A percentile compares a stretch with the other conserved stretches of the same genome.
These are phyloP conservation scores for Emydomyces testavorans DNA, from an alignment of 2,329 filamentous ascomycete genomes.

Conservation along the genomic window DNA sequence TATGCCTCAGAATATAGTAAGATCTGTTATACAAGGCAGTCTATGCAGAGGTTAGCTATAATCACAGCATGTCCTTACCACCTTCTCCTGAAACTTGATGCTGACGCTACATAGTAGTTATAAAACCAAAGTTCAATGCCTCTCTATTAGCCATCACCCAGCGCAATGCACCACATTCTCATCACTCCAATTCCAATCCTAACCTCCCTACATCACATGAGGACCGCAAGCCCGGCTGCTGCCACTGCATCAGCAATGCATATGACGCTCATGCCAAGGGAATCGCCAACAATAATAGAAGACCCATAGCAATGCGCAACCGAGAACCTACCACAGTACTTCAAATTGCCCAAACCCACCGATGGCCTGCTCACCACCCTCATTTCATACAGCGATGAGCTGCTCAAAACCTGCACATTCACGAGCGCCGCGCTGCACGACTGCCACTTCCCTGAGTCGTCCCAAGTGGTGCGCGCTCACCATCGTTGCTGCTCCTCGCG, in stretches of 20 bases:
- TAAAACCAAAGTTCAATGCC: too few species aligned
- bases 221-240: not conserved
- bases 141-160: too few species aligned
- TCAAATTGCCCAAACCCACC: not conserved
- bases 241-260: not conserved
- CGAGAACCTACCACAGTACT: slow-evolving; percentile 7
- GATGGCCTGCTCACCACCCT: not conserved
- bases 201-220: not conserved
- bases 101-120: too few species aligned
- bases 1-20: too few species aligned
- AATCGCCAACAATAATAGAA: not conserved
- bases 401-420: slow-evolving; percentile 4
- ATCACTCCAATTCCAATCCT: not conserved
- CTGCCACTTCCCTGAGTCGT: slow-evolving; percentile 4
- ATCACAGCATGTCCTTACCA: too few species aligned
- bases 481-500: not conserved
- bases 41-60: too few species aligned
- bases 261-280: not conserved
- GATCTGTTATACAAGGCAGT: too few species aligned
- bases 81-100: too few species aligned
- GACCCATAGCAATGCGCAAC: slow-evolving; percentile 3
- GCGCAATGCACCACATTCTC: too few species aligned
- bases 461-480: slow-evolving; percentile 2
- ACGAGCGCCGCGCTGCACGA: not conserved
- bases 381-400: not conserved